These are phyloP conservation scores for Durio zibethinus DNA, from an alignment of 345 rosid species.

Conservation along the genomic window DNA sequence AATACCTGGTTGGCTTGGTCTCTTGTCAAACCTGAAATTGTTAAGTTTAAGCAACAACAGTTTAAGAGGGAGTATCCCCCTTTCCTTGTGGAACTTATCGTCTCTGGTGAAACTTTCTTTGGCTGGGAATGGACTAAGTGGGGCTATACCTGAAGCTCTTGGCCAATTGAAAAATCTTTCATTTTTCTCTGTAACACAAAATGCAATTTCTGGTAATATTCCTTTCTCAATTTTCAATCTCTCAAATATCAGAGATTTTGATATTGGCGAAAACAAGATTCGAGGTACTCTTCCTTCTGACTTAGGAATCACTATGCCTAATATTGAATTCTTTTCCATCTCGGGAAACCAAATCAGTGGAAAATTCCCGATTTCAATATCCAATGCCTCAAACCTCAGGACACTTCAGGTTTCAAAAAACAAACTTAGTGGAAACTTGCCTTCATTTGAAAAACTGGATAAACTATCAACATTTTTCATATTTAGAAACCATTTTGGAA, in stretches of 20 bases:
- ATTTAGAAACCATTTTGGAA: not conserved
- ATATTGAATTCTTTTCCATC: not conserved
- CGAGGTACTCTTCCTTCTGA: constrained; percentile 11
- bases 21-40: too few species aligned
- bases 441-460: not conserved
- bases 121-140: too few species aligned
- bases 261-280: not conserved
- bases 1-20: too few species aligned
- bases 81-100: too few species aligned
- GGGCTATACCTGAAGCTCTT: too few species aligned
- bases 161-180: too few species aligned
- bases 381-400: not conserved
- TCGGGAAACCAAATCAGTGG: not conserved
- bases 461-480: not conserved
- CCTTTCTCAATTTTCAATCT: not conserved
- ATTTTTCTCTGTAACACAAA: too few species aligned
- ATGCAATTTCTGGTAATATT: too few species aligned
- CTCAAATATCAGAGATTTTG: not conserved
- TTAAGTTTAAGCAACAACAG: too few species aligned
- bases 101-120: too few species aligned
- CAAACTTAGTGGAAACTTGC: constrained; percentile 1
- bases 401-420: not conserved
- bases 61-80: too few species aligned
- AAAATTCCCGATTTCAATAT: not conserved
- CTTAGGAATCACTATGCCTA: constrained; percentile 15